These are phyloP conservation scores for Boletus sp. DNA, from an alignment of 1,284 basidiomycete species.

Conservation along the genomic window DNA sequence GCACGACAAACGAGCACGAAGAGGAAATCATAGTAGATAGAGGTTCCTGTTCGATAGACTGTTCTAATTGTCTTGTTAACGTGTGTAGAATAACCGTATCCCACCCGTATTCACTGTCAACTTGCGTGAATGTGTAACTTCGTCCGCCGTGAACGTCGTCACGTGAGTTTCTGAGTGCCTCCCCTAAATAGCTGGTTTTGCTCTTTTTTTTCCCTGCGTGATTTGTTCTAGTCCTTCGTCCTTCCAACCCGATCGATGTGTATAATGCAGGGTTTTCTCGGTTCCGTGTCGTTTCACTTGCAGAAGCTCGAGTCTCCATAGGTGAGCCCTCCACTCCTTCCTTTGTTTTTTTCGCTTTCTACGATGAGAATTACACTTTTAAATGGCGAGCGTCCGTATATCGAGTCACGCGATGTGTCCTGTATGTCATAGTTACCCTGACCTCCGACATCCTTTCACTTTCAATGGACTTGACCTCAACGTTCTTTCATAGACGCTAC, in stretches of 20 bases:
- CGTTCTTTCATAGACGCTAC: slow-evolving; percentile 7
- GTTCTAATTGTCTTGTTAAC: too few species aligned
- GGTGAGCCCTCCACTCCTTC: slow-evolving; percentile 9
- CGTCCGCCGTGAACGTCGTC: too few species aligned
- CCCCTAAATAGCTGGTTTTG: slow-evolving; percentile 6
- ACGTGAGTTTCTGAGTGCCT: slow-evolving; percentile 4
- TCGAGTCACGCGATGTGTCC: slow-evolving; percentile 40
- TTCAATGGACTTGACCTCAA: slow-evolving; percentile 10
- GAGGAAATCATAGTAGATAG: too few species aligned
- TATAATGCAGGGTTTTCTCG: not conserved
- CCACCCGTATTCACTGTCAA: too few species aligned
- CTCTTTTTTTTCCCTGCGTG: not conserved
- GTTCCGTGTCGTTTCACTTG: not conserved
- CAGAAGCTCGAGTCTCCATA: not conserved
- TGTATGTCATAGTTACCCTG: slow-evolving; percentile 89
- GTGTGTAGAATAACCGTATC: too few species aligned
- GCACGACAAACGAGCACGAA: too few species aligned
- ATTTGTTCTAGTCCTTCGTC: too few species aligned
- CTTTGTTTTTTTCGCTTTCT: not conserved
- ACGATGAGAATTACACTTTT: slow-evolving; percentile 51
- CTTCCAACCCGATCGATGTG: not conserved
- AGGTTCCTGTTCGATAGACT: too few species aligned
- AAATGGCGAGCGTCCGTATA: slow-evolving; percentile 41
- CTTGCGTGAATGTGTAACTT: too few species aligned
- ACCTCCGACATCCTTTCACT: slow-evolving; percentile 37